Evolutionary conservation across 2,329 filamentous ascomycete species (phyloP), one percentile per base, ranked within the genome.

Genomic region (Trichoderma brevicompactum): DNA sequence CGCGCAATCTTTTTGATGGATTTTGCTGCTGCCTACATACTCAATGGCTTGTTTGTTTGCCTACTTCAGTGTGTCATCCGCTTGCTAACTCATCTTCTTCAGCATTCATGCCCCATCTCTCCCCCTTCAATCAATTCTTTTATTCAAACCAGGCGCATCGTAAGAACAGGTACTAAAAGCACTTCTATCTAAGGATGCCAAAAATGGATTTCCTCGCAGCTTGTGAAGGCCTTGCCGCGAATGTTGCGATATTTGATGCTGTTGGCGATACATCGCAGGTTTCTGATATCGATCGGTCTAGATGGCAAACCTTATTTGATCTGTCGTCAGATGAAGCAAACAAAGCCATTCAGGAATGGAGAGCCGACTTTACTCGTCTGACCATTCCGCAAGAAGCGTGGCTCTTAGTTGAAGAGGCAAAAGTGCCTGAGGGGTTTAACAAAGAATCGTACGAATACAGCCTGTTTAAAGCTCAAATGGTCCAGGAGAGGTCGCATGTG

Each of bases 401-500:
- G 59, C 38, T 40, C 5, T 23, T 41, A n/a, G 32, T 62, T 12
- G 34, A 34, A 34, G 58, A 52, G 5, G 36, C 13, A 36, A 62
- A 52, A 32, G 17, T 44, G 15, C 7, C n/a, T 8, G 48, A 62
- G 19, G 48, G 59, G 2, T 62, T 43, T 15, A 40, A 62, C 15
- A 62, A 53, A 8, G 59, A 62, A 15, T 32, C 59, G 0, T 62
- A 53, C n/a, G 48, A 62, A 17, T 62, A 53, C 2, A 32, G 38
- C 8, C 40, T 62, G 2, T 62, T 17, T 13, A 59, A 13, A 15
- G 28, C 43, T 8, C n/a, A 59, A 34, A 17, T 12, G 8, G 15
- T 2, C 32, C 10, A 28, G 23, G 23, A 28, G 13, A 15, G 13
- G 13, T 38, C 5, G n/a, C 32, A 9, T 19, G 28, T 17, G 17